Conservation (phyloP, 495 filamentous ascomycete species). For the Aspergillus heteromorphus region DNA sequence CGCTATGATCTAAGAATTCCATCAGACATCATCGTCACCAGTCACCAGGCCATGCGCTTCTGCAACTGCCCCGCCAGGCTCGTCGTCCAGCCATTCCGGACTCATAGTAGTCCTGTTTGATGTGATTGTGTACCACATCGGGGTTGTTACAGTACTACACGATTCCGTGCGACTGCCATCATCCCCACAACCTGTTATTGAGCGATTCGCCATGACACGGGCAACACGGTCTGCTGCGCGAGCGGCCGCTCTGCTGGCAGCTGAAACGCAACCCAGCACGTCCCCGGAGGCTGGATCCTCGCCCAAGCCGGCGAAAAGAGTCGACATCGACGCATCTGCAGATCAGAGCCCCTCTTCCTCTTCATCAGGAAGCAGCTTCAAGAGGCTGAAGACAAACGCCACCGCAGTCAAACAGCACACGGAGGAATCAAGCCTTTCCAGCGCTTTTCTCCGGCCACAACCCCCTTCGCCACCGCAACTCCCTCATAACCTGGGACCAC, state of each 20-base stretch:
- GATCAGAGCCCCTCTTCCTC: no score
- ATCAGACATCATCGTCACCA: no score
- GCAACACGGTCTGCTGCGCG: background rate
- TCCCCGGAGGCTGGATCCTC: background rate
- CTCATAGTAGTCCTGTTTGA: no score
- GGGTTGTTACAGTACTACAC: background rate
- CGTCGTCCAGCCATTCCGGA: no score
- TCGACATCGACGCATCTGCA: background rate
- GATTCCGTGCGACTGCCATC: background rate
- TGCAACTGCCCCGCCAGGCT: no score
- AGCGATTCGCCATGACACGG: background rate
- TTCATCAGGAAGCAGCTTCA: no score
- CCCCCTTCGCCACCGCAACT: conserved; percentile 23
- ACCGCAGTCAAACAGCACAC: background rate
- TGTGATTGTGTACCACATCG: no score
- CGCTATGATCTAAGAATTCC: no score
- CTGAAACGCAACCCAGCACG: background rate
- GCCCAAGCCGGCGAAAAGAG: background rate
- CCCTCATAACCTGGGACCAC: conserved; percentile 40
- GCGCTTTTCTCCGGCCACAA: conserved; percentile 2
- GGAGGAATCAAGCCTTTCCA: background rate
- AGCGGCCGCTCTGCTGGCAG: background rate
- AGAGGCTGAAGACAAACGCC: background rate
- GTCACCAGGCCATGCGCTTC: no score
- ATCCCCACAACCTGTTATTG: background rate